Evolutionary conservation across 177 flowering plant species (phyloP), one percentile per base, ranked within the genome.

Genomic region (Vitis hybrid): DNA sequence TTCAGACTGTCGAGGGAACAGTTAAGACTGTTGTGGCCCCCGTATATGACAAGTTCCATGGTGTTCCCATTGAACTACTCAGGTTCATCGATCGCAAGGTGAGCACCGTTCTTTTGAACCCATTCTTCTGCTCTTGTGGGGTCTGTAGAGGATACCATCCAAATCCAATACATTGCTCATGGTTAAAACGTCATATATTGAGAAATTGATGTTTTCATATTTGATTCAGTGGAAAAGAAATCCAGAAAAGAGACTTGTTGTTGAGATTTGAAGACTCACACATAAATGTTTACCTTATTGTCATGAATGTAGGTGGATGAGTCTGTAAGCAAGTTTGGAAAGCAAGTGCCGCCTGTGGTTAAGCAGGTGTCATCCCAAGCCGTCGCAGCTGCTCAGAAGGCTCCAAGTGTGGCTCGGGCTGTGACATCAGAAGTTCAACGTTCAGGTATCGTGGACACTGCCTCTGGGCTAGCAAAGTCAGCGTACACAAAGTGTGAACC

Each of bases 81-180:
- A 84, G 81, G 69, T 84, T 66, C 33, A 78, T 81, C 13, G 90
- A 86, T 68, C 79, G 80, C 70, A 86, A 84, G 88, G 90, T 84
- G 3, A 61, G 68, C 60, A n/a, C 8, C 31, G 12, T 5, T 62
- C 24, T 61, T 52, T 14, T 18, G 52, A 6, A 31, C 14, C 6
- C 10, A 31, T 10, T 65, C 58, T 50, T 49, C 33, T 12, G 11
- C 22, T 50, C 10, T 2, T 33, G 19, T 1, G 14, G 28, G 28
- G 28, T 24, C 28, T 24, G 28, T 24, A 24, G 28, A 24, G 28
- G 28, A 2, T 24, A 2, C 28, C 28, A 24, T 24, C 28, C 28
- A 24, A 24, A 38, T 38, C 44, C 44, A 4, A 38, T 7, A 38
- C 44, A 38, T 38, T 4, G 44, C 44, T 38, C 44, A 38, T 38